Evolutionary conservation across 2,329 filamentous ascomycete species (phyloP).

Genomic region (Fusarium sp.): DNA sequence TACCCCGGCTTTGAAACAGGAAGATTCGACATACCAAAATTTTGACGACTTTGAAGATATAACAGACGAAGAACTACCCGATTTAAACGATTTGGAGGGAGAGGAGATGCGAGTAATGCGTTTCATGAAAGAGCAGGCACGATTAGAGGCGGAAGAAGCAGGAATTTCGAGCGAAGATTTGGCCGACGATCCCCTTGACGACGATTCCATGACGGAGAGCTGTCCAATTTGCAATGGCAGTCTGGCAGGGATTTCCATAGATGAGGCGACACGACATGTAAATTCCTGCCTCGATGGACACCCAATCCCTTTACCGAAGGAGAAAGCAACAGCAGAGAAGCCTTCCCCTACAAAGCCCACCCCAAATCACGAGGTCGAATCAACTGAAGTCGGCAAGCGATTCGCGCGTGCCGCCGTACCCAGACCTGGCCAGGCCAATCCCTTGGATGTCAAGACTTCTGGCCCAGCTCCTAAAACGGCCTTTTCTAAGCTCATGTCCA

Average conservation of each 20-base stretch:
- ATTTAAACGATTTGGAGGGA: slow-evolving; percentile 63
- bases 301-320: slow-evolving; percentile 65
- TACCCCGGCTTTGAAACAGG: slow-evolving; percentile 43
- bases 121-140: slow-evolving; percentile 81
- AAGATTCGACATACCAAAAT: slow-evolving; percentile 48
- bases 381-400: slow-evolving; percentile 61
- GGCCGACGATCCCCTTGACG: slow-evolving; percentile 48
- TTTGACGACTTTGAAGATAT: slow-evolving; percentile 52
- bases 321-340: slow-evolving; percentile 20
- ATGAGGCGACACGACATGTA: slow-evolving; percentile 85
- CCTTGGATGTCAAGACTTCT: slow-evolving; percentile 68
- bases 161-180: slow-evolving; percentile 54
- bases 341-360: slow-evolving; percentile 3
- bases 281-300: slow-evolving; percentile 93
- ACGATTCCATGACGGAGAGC: slow-evolving; percentile 48
- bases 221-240: slow-evolving; percentile 84
- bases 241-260: slow-evolving; percentile 68
- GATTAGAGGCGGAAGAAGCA: slow-evolving; percentile 69
- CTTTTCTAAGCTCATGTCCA: slow-evolving; percentile 93
- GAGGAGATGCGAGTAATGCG: slow-evolving; percentile 74
- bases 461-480: slow-evolving; percentile 68
- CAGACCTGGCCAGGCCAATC: slow-evolving; percentile 83
- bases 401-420: slow-evolving; percentile 77
- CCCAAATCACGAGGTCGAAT: slow-evolving; percentile 48
- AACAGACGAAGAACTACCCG: slow-evolving; percentile 67